Percentiles rank a stretch among this genome's conserved stretches.
Evolutionary conservation across 2,329 filamentous ascomycete genomes (phyloP).

Genomic region (Endoconidiophora laricicola): DNA sequence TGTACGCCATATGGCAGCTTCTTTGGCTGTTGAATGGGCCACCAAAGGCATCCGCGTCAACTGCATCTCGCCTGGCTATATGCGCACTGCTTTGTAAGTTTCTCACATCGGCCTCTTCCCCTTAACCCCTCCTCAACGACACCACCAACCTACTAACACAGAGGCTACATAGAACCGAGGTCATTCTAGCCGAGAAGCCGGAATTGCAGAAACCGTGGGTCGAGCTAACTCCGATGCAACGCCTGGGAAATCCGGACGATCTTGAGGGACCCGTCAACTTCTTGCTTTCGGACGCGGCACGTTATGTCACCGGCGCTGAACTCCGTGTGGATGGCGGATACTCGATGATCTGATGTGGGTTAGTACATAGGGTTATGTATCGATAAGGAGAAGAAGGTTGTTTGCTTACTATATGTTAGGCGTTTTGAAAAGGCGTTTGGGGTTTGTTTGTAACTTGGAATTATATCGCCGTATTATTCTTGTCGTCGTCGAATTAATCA

Average conservation of each 20-base stretch:
- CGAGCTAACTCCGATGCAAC: constrained; percentile 76
- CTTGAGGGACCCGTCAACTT: constrained; percentile 88
- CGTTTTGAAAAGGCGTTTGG: no score
- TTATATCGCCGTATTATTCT: no score
- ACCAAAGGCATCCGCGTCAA: constrained; percentile 78
- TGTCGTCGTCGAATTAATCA: no score
- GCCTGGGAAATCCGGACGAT: constrained; percentile 84
- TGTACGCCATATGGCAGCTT: constrained; percentile 72
- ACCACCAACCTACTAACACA: not conserved
- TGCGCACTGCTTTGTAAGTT: constrained; percentile 79
- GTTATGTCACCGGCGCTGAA: constrained; percentile 57
- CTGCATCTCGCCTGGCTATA: constrained; percentile 89
- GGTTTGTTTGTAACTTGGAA: no score
- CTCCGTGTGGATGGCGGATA: constrained; percentile 78
- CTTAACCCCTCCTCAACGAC: no score
- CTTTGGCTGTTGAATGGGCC: constrained; percentile 88
- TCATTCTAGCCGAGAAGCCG: constrained; percentile 86
- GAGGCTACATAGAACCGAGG: constrained; percentile 49
- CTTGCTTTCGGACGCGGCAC: constrained; percentile 61
- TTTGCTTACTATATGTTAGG: not conserved
- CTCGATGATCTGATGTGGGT: constrained; percentile 31
- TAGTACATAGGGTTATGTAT: no score
- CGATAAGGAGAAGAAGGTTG: not conserved
- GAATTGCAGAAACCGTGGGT: constrained; percentile 84
- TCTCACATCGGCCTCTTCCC: not conserved